Percentiles rank a stretch among this genome's conserved stretches.
phyloP scores from a whole-genome alignment of 345 rosid genomes.

The Syzygium aromaticum region DNA sequence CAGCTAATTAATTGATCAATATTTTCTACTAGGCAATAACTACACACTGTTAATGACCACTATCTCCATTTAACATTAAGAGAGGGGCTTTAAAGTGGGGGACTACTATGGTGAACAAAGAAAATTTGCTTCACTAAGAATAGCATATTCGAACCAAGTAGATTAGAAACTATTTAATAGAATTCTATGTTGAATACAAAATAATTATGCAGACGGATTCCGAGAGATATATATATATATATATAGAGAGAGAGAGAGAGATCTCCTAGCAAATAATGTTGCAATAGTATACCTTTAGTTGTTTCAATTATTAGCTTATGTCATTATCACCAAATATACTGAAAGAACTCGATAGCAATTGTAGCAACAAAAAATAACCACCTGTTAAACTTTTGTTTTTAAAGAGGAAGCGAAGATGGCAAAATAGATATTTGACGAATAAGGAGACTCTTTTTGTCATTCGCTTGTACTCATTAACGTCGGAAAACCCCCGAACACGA shows the following conservation, averaged over 20 bases:
- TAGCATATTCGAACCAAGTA: background rate
- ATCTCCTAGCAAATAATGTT: rapidly evolving
- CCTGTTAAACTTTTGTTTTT: background rate
- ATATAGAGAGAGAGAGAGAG: background rate
- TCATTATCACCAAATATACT: background rate
- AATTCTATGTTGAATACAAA: background rate
- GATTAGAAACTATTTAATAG: background rate
- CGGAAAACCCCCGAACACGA: background rate
- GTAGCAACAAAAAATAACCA: rapidly evolving
- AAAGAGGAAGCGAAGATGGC: background rate
- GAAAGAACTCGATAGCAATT: background rate
- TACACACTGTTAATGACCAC: background rate
- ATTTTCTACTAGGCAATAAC: no score
- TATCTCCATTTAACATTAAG: background rate
- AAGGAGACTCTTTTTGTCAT: background rate
- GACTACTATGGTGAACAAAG: background rate
- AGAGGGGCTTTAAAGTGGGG: background rate
- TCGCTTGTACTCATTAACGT: background rate
- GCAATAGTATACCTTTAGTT: background rate
- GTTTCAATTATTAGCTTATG: background rate
- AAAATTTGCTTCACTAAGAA: background rate
- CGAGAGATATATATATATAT: background rate
- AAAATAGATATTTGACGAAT: background rate
- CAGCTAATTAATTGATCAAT: no score
- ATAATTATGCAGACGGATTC: background rate